A percentile compares a stretch with the other conserved stretches of the same genome.
phyloP scores from a whole-genome alignment of 148 eudicot genomes.

The Spergularia marina region DNA sequence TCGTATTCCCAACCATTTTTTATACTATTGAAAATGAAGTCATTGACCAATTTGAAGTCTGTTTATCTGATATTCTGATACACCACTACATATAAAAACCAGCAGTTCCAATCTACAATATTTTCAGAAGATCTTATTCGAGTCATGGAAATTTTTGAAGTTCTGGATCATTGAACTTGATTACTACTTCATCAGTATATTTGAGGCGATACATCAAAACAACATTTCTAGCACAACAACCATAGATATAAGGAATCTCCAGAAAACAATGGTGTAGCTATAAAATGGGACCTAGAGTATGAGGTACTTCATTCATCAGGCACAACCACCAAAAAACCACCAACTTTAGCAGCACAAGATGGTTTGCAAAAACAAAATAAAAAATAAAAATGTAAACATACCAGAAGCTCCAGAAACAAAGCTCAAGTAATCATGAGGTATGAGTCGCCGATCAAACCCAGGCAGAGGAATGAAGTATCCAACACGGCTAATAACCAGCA shows the following conservation, averaged over 20 bases:
- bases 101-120: neutral
- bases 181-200: neutral
- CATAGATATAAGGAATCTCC: neutral
- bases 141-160: neutral
- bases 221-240: neutral
- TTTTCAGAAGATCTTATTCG: neutral
- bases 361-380: neutral
- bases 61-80: neutral
- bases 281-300: neutral
- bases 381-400: constrained; percentile 28
- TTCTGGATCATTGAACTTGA: neutral
- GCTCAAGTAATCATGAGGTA: constrained; percentile 79
- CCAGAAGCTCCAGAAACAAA: constrained; percentile 85
- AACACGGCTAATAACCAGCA: constrained; percentile 71
- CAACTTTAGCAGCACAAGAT: neutral
- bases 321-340: neutral
- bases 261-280: neutral
- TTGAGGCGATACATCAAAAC: neutral
- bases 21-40: neutral
- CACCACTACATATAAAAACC: neutral
- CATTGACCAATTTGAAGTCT: neutral
- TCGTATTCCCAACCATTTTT: neutral
- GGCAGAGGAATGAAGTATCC: constrained; percentile 97
- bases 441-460: constrained; percentile 88
- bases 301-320: neutral